A percentile compares a stretch with the other conserved stretches of the same genome.
Conservation (phyloP, 225 moss, liverwort and hornwort species). For the Sphagnum contortum region DNA sequence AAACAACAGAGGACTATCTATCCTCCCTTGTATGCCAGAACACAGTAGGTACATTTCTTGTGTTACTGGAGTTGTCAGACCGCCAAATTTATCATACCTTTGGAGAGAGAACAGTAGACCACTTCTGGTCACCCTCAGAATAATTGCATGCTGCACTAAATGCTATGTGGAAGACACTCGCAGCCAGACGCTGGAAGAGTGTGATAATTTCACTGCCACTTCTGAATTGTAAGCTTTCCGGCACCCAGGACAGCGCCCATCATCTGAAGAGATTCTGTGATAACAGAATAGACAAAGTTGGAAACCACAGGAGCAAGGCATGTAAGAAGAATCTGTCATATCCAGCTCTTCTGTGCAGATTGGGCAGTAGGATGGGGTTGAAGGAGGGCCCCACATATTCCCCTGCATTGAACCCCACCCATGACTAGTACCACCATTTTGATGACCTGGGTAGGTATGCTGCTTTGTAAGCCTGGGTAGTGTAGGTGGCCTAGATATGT, state of each 20-base stretch:
- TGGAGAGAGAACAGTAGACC: no score
- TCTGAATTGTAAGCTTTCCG: constrained; percentile 76
- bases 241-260: constrained; percentile 87
- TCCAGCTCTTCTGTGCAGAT: constrained; percentile 94
- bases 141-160: no score
- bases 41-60: no score
- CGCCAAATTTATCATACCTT: no score
- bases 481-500: constrained; percentile 78
- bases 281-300: constrained; percentile 86
- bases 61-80: no score
- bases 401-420: constrained; percentile 64
- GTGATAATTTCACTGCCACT: constrained; percentile 65
- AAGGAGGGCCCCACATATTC: constrained; percentile 70
- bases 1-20: no score
- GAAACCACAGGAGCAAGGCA: constrained; percentile 88
- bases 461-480: constrained; percentile 70
- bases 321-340: constrained; percentile 72
- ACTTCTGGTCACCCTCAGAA: no score
- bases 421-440: constrained; percentile 32
- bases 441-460: constrained; percentile 57
- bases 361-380: constrained; percentile 74
- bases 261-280: constrained; percentile 81
- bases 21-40: no score
- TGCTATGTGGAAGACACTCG: constrained; percentile 3
- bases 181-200: constrained; percentile 61